Conservation (phyloP, 2,329 filamentous ascomycete genomes). For the Clonostachys sp. region DNA sequence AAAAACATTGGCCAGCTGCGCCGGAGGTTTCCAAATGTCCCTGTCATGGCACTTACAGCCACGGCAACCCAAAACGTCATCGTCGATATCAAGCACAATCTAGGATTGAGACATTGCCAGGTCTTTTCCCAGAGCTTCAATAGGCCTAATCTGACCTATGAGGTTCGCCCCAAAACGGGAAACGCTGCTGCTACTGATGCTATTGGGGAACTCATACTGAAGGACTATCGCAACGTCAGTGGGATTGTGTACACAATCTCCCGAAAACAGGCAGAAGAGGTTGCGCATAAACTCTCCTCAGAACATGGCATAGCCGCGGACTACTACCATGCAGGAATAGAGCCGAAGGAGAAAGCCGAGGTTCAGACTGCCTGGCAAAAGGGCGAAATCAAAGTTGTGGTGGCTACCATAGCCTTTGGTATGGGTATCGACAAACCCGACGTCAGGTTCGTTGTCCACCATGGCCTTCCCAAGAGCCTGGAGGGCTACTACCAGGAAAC, state of each 20-base stretch:
- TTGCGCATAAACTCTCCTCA: slow-evolving; percentile 63
- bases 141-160: slow-evolving; percentile 88
- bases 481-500: slow-evolving; percentile 99
- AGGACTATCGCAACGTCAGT: slow-evolving; percentile 64
- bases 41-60: slow-evolving; percentile 91
- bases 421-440: slow-evolving; percentile 99
- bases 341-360: slow-evolving; percentile 58
- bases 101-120: slow-evolving; percentile 75
- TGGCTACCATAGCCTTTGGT: slow-evolving; percentile 96
- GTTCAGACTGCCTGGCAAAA: slow-evolving; percentile 82
- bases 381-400: slow-evolving; percentile 79
- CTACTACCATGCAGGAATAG: slow-evolving; percentile 83
- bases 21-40: slow-evolving; percentile 68
- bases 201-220: slow-evolving; percentile 65
- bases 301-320: slow-evolving; percentile 65
- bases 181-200: slow-evolving; percentile 34
- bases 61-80: slow-evolving; percentile 94
- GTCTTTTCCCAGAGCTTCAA: slow-evolving; percentile 94
- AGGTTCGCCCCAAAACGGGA: slow-evolving; percentile 70
- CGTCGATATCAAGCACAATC: slow-evolving; percentile 83
- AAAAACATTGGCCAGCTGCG: slow-evolving; percentile 77
- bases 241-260: slow-evolving; percentile 95
- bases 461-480: slow-evolving; percentile 87
- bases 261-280: slow-evolving; percentile 73
- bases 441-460: slow-evolving; percentile 93